Evolutionary conservation across 2,329 filamentous ascomycete genomes (phyloP).

Genomic region (Colletotrichum echinochloae): DNA sequence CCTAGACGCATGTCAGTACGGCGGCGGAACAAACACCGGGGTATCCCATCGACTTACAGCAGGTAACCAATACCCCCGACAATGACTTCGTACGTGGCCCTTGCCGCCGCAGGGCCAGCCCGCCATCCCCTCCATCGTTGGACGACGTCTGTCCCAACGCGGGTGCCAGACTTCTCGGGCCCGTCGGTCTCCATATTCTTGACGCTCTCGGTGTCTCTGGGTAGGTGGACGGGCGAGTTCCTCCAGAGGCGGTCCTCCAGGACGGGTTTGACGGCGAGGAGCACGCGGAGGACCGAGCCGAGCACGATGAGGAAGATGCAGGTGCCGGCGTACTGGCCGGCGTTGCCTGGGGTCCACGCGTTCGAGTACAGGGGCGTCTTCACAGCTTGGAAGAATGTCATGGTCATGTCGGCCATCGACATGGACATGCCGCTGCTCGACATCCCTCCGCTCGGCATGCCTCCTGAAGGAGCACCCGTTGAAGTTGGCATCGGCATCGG

Average conservation of each 20-base stretch:
- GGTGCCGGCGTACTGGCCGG: conserved; percentile 84
- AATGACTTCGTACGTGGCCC: conserved; percentile 50
- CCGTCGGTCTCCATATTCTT: not conserved
- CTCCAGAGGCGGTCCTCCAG: conserved; percentile 63
- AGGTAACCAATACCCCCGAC: conserved; percentile 84
- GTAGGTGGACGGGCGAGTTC: conserved; percentile 18
- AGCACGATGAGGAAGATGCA: conserved; percentile 91
- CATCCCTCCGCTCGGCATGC: conserved; percentile 15
- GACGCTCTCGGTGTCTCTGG: not conserved
- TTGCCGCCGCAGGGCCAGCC: conserved; percentile 31
- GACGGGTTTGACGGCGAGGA: conserved; percentile 78
- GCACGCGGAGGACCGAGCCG: conserved; percentile 74
- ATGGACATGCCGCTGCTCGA: conserved; percentile 47
- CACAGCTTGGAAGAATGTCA: conserved; percentile 71
- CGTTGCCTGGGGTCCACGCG: conserved; percentile 78
- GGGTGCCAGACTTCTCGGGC: not conserved
- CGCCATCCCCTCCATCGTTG: conserved; percentile 39
- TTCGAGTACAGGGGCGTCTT: conserved; percentile 67
- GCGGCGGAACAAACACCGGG: not conserved
- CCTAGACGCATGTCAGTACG: conserved; percentile 56
- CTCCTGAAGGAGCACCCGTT: conserved; percentile 8
- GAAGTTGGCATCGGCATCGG: conserved; percentile 30
- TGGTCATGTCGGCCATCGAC: conserved; percentile 46
- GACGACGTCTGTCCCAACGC: conserved; percentile 10
- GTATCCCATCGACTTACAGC: conserved; percentile 76